These are phyloP conservation scores for Stylonectria norvegica DNA, from an alignment of 2,329 filamentous ascomycete species.

Conservation along the genomic window DNA sequence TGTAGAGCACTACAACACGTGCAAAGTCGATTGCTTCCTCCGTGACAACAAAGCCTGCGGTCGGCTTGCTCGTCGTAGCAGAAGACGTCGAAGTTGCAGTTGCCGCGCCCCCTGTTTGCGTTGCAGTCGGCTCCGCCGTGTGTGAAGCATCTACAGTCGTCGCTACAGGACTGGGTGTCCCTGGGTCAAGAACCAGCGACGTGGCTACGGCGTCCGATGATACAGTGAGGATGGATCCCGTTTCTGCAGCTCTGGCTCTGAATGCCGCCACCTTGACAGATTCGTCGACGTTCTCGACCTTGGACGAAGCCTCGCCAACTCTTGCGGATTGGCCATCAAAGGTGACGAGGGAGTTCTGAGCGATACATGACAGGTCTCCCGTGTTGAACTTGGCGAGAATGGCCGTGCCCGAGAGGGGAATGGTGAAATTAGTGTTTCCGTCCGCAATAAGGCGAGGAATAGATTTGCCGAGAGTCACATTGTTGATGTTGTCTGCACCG, in stretches of 20 bases:
- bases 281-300: conserved; percentile 23
- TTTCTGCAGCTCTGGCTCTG: conserved; percentile 6
- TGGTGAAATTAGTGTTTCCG: conserved; percentile 65
- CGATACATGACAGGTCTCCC: conserved; percentile 72
- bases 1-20: conserved; percentile 57
- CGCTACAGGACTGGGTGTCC: conserved; percentile 14
- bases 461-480: conserved; percentile 77
- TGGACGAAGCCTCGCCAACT: conserved; percentile 27
- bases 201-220: conserved; percentile 17
- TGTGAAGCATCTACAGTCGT: conserved; percentile 6
- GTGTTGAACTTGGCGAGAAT: conserved; percentile 75
- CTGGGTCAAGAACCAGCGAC: conserved; percentile 21
- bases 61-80: not conserved
- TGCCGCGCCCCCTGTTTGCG: not conserved
- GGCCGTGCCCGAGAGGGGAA: conserved; percentile 66
- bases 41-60: conserved; percentile 45
- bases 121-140: conserved; percentile 9
- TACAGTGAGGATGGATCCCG: conserved; percentile 15
- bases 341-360: conserved; percentile 83
- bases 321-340: conserved; percentile 61
- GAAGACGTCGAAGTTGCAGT: not conserved
- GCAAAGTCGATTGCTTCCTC: conserved; percentile 61
- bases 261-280: conserved; percentile 11
- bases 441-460: conserved; percentile 70
- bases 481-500: conserved; percentile 39